These are phyloP conservation scores for Iberis pinnata DNA, from an alignment of 345 rosid species.

Conservation along the genomic window DNA sequence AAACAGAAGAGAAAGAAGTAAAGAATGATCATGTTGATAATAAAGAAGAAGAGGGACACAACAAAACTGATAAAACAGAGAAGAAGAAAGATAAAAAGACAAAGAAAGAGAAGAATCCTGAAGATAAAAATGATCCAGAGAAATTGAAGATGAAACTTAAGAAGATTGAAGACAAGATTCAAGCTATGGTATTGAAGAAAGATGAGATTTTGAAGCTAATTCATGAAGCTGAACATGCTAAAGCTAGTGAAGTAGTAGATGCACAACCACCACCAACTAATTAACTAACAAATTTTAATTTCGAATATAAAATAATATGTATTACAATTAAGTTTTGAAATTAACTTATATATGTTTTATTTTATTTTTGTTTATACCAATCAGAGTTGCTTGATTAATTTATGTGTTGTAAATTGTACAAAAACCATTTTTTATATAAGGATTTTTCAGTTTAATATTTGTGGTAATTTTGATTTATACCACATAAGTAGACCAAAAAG, in stretches of 20 bases:
- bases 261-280: conserved; percentile 33
- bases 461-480: too few relatives aligned
- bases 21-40: conserved; percentile 26
- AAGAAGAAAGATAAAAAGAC: conserved; percentile 35
- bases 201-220: conserved; percentile 47
- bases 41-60: conserved; percentile 29
- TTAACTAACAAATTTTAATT: not conserved
- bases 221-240: conserved; percentile 35
- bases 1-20: conserved; percentile 35
- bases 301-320: not conserved
- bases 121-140: conserved; percentile 58
- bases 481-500: too few relatives aligned
- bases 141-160: conserved; percentile 54
- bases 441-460: too few relatives aligned
- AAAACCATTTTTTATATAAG: too few relatives aligned
- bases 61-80: conserved; percentile 23
- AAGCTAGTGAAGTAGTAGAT: conserved; percentile 14
- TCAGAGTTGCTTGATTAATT: too few relatives aligned
- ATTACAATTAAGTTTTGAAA: not conserved
- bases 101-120: conserved; percentile 57
- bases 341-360: too few relatives aligned
- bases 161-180: conserved; percentile 60
- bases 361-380: too few relatives aligned
- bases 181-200: conserved; percentile 45
- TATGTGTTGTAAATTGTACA: too few relatives aligned